Evolutionary conservation across 1,284 basidiomycete genomes (phyloP), one percentile per base, ranked within the genome.

Genomic region (Mycosarcoma mackinlayi): DNA sequence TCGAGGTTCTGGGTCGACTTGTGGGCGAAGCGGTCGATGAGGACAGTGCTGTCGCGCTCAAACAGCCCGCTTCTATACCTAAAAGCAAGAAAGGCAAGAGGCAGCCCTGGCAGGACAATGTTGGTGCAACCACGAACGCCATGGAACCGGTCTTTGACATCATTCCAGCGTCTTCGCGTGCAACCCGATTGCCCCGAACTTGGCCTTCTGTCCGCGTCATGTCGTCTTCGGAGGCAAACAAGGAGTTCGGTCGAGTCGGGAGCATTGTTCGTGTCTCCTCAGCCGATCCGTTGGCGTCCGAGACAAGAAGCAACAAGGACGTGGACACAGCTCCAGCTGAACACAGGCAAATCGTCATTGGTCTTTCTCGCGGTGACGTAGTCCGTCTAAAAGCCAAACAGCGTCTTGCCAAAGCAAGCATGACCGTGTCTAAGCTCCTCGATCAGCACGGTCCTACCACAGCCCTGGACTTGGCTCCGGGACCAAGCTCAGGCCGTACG

Each of bases 331-430:
- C 52, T 14, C 14, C 46, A 7, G 13, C 19, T 6, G 46, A 35
- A 6, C 3, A 14, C n/a, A 48, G 37, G 33, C 61, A 70, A 14
- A 49, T 40, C 10, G 54, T 71, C 0, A 51, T 38, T 1, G 62
- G 68, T 16, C 55, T 71, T n/a, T 71, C 68, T 6, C 57, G 68
- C 11, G 62, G 68, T 23, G 68, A 71, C 40, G 45, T 71, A 0
- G 41, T 71, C 13, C 57, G 68, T 0, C 39, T 71, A 3, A 65
- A 64, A 39, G 58, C 68, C 10, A 44, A 58, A 30, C 62, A 65
- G 38, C 53, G 68, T 2, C 50, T 71, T 5, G 68, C 58, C 10
- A 25, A 33, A 1, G 57, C 67, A 4, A 48, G 35, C 24, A n/a
- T 44, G 21, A 50, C 56, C 13, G 45, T 69, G 6, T 37, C 52